Percentiles rank a stretch among this genome's conserved stretches.
phyloP scores from a whole-genome alignment of 2,329 filamentous ascomycete species.

The Clonostachys rhizophaga region DNA sequence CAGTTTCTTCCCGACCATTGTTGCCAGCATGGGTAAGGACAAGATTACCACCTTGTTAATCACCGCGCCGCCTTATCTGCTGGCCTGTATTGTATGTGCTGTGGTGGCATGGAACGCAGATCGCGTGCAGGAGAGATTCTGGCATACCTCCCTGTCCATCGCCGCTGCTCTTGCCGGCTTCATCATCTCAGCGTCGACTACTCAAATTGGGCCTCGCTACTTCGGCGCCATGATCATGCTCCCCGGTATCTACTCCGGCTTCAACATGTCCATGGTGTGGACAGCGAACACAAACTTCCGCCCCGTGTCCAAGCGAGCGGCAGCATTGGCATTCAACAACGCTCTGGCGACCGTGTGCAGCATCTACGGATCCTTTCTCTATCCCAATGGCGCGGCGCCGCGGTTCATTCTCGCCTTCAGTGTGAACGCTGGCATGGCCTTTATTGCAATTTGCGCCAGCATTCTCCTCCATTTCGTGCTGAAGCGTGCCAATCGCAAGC shows the following conservation, averaged over 20 bases:
- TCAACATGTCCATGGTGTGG: conserved; percentile 6
- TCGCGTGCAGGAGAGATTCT: conserved; percentile 28
- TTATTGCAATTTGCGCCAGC: conserved; percentile 48
- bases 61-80: conserved; percentile 15
- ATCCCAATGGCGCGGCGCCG: conserved; percentile 42
- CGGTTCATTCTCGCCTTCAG: conserved; percentile 55
- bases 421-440: conserved; percentile 64
- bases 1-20: conserved; percentile 17
- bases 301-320: conserved; percentile 6
- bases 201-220: conserved; percentile 10
- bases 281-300: conserved; percentile 5
- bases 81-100: conserved; percentile 13
- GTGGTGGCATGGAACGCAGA: conserved; percentile 29
- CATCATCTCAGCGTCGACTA: conserved; percentile 12
- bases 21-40: conserved; percentile 10
- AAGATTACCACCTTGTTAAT: conserved; percentile 12
- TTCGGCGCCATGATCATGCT: conserved; percentile 34
- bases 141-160: conserved; percentile 21
- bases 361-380: conserved; percentile 56
- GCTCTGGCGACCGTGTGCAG: conserved; percentile 44
- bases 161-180: conserved; percentile 12
- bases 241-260: conserved; percentile 6
- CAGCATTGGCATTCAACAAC: conserved; percentile 50
- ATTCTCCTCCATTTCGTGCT: conserved; percentile 8
- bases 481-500: conserved; percentile 7